Percentiles rank a stretch among this genome's conserved stretches.
phyloP scores from a whole-genome alignment of 2,329 filamentous ascomycete species.

The Lachnellula suecica region DNA sequence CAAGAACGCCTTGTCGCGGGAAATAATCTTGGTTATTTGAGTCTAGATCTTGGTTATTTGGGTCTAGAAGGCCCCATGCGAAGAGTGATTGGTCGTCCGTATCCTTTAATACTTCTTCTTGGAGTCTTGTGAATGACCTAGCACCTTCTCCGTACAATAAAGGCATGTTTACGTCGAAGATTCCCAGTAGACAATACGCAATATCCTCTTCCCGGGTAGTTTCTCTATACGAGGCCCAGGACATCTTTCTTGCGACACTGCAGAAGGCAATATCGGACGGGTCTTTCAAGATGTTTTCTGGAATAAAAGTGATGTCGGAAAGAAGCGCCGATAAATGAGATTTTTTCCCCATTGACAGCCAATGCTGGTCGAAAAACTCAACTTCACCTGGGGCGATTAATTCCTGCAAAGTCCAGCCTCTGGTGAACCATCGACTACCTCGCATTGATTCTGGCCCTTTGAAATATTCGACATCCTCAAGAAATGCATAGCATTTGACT shows the following conservation, averaged over 20 bases:
- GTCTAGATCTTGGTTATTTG: neutral
- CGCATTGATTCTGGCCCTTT: neutral
- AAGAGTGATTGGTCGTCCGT: constrained; percentile 37
- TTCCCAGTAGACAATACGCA: constrained; percentile 36
- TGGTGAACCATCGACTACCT: neutral
- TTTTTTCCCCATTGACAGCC: constrained; percentile 1
- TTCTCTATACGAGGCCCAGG: constrained; percentile 34
- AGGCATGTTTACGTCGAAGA: constrained; percentile 37
- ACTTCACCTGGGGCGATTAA: constrained; percentile 1
- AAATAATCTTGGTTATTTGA: neutral
- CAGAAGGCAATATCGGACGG: constrained; percentile 20
- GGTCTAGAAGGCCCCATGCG: constrained; percentile 24
- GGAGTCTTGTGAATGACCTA: constrained; percentile 34
- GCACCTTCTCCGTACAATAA: constrained; percentile 36
- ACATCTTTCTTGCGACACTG: constrained; percentile 35
- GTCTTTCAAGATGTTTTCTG: neutral
- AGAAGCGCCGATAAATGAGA: neutral
- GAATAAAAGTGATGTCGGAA: neutral
- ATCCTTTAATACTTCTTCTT: constrained; percentile 35
- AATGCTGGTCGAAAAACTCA: neutral
- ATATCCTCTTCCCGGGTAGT: constrained; percentile 30
- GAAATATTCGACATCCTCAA: neutral
- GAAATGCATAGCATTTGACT: constrained; percentile 1
- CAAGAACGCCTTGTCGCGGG: constrained; percentile 1
- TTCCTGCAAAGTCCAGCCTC: constrained; percentile 1